Base-by-base conservation (phyloP, 441 rosid genomes). In the Croton laevigatus region DNA sequence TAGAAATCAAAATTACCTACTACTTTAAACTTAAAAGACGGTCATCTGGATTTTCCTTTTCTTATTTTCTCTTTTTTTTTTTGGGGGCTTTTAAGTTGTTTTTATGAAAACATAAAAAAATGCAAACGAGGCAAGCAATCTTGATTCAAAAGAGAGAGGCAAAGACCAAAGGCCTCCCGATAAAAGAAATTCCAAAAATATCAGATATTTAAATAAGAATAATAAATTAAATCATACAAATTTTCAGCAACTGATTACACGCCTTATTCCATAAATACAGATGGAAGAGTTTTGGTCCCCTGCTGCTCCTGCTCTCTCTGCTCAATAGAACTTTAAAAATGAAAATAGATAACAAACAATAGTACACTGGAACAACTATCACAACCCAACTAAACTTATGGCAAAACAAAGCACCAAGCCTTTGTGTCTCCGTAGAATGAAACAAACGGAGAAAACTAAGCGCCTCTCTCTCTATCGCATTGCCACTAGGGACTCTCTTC, bases 231-330 rank as follows among this genome's bases (percentile, higher is more conserved):
- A 54, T 72, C 74, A 55, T 65, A 73, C 63, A 66, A 10, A 45
- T 44, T 51, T 59, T 40, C 65, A 60, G 32, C 64, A 19, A 32
- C 64, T 32, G 48, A 68, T 67, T 70, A 55, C 75, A 63, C 11
- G 67, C 71, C 71, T 83, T 80, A 76, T 76, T 76, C 68, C 63
- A 78, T 74, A 78, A 59, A 78, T 74, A 78, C 78, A 79, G 54
- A 62, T 66, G 61, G 72, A 58, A 58, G 27, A 53, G 67, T 52
- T 70, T 63, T 3, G 19, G 42, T 61, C 70, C 48, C 57, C 66
- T 53, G 54, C 73, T 49, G 67, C 65, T 65, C 75, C n/a, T n/a
- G n/a, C n/a, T n/a, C n/a, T n/a, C n/a, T n/a, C 73, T 49, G 67
- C 65, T 65, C 75, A 23, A 40, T 69, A 57, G 57, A 60, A 42